Evolutionary conservation across 495 filamentous ascomycete species (phyloP).

Genomic region (Sordaria brevicollis): DNA sequence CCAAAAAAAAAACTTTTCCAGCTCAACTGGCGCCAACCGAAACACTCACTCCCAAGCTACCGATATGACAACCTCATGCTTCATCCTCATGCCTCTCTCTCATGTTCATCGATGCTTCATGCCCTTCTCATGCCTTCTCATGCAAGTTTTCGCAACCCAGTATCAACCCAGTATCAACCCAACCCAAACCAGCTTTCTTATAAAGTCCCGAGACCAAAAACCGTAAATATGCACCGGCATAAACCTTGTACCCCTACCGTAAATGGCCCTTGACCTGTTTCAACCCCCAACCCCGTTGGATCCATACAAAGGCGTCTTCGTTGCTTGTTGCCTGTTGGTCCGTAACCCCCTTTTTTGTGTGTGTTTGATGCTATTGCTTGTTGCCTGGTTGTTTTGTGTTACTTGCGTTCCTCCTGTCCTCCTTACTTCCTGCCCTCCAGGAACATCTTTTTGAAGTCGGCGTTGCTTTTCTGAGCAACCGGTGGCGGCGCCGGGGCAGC

Average conservation of each 20-base stretch:
- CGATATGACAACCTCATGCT: too few relatives aligned
- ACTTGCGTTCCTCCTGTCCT: not conserved
- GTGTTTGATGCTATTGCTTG: not conserved
- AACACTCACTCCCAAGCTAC: too few relatives aligned
- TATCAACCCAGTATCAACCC: too few relatives aligned
- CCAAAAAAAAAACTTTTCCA: too few relatives aligned
- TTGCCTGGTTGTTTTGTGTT: not conserved
- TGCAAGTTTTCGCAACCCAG: too few relatives aligned
- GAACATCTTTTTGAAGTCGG: constrained; percentile 79
- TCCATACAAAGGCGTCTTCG: not conserved
- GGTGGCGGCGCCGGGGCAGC: constrained; percentile 13
- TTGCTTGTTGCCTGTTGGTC: not conserved
- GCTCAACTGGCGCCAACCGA: too few relatives aligned
- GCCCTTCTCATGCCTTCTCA: too few relatives aligned
- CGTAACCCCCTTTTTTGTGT: not conserved
- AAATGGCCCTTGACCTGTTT: not conserved
- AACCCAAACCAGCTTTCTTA: too few relatives aligned
- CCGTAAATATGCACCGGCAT: not conserved
- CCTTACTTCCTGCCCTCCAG: constrained; percentile 12
- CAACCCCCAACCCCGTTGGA: not conserved
- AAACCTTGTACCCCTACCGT: not conserved
- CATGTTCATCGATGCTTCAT: too few relatives aligned
- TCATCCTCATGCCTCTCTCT: too few relatives aligned
- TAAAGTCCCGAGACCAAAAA: too few relatives aligned
- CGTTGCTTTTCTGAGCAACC: constrained; percentile 59